Evolutionary conservation across 768 basidiomycete genomes (phyloP).

Genomic region (Exidia glandulosa): DNA sequence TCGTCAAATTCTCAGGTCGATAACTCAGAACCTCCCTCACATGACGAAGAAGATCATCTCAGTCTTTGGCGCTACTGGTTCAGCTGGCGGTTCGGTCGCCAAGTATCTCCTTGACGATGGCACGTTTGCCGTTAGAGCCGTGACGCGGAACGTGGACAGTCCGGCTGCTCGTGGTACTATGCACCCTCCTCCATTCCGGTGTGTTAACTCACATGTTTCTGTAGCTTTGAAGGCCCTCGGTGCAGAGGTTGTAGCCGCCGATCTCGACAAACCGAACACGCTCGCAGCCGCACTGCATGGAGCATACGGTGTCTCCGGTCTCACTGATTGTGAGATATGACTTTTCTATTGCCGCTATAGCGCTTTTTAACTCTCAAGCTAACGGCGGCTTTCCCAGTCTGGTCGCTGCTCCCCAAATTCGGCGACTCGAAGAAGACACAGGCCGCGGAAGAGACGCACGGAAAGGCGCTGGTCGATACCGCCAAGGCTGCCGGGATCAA

Average conservation of each 20-base stretch:
- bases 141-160: no score
- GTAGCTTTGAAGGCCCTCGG: conserved; percentile 6
- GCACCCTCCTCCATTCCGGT: no score
- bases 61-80: no score
- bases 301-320: conserved; percentile 23
- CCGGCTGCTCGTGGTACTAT: no score
- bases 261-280: conserved; percentile 15
- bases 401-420: background rate
- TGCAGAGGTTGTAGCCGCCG: conserved; percentile 9
- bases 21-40: no score
- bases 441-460: conserved; percentile 7
- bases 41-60: no score
- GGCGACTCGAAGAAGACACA: background rate
- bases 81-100: no score
- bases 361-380: background rate
- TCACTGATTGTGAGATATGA: conserved; percentile 9
- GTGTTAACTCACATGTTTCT: no score
- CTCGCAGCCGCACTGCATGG: conserved; percentile 17
- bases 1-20: no score
- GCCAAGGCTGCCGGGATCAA: conserved; percentile 8
- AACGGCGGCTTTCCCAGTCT: no score
- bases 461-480: conserved; percentile 10
- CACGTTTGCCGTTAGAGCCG: no score
- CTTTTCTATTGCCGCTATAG: background rate
- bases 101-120: no score